phyloP scores from a whole-genome alignment of 2,329 filamentous ascomycete genomes.

The Ophiocordyceps robertsii region DNA sequence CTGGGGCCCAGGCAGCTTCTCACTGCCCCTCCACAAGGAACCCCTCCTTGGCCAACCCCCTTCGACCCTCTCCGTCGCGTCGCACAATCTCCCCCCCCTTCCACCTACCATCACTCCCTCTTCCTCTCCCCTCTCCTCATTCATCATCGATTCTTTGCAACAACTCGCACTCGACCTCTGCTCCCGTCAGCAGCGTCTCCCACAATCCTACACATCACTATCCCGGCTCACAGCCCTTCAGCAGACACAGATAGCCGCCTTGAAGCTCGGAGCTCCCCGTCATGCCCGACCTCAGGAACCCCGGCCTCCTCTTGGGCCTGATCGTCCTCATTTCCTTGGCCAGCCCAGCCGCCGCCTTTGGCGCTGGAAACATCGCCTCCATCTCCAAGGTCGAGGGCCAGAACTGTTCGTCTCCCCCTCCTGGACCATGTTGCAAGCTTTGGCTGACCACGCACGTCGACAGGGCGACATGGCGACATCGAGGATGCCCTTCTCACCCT shows the following conservation, averaged over 20 bases:
- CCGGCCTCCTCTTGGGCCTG: conserved; percentile 39
- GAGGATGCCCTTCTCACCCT: conserved; percentile 78
- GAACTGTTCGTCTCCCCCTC: conserved; percentile 46
- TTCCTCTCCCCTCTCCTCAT: neutral
- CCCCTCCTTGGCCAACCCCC: no score
- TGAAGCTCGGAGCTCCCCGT: conserved; percentile 1
- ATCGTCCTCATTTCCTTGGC: conserved; percentile 53
- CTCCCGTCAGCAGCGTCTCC: neutral
- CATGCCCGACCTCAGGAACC: conserved; percentile 36
- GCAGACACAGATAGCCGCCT: neutral
- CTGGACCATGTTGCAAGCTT: neutral
- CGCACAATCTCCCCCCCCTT: neutral
- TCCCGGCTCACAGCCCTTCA: neutral
- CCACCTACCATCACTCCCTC: neutral
- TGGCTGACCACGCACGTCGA: neutral
- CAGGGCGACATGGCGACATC: conserved; percentile 79
- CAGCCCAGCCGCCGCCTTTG: conserved; percentile 61
- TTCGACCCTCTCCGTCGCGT: no score
- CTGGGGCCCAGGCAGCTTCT: no score
- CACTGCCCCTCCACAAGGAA: neutral
- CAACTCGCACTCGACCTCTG: neutral
- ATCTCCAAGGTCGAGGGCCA: conserved; percentile 70
- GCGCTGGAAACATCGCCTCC: conserved; percentile 77
- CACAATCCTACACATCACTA: neutral
- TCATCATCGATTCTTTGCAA: neutral